phyloP scores from a whole-genome alignment of 2,329 filamentous ascomycete species.

The Catunica adiposa region DNA sequence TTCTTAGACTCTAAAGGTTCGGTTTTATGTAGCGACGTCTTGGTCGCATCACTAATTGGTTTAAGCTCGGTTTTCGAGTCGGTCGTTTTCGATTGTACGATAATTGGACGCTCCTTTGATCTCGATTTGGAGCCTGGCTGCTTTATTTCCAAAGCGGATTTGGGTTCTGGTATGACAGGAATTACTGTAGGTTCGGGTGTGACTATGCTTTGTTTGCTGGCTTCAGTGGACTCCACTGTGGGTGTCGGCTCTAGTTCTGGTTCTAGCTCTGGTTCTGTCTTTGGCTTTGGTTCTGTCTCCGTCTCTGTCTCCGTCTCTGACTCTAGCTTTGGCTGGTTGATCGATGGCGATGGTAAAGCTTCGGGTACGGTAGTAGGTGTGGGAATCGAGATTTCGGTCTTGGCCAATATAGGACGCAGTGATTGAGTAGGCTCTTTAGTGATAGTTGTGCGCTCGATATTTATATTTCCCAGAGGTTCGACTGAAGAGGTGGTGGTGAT shows the following conservation, averaged over 20 bases:
- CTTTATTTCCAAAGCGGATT: not conserved
- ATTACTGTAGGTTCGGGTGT: not conserved
- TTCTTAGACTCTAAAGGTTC: not conserved
- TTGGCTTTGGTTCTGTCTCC: no score
- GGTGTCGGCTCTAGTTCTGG: not conserved
- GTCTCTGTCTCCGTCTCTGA: no score
- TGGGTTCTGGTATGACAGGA: not conserved
- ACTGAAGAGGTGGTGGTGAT: slow-evolving; percentile 21
- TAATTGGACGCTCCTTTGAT: not conserved
- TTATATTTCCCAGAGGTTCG: no score
- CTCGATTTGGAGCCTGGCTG: not conserved
- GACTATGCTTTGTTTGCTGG: no score
- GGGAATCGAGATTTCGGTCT: not conserved
- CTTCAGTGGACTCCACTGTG: no score
- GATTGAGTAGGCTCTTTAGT: not conserved
- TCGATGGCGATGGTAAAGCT: not conserved
- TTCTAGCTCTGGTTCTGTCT: no score
- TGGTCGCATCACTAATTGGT: not conserved
- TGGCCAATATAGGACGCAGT: not conserved
- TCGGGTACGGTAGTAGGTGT: not conserved
- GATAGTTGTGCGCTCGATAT: not conserved
- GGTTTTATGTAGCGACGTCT: not conserved
- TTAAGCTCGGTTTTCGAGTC: not conserved
- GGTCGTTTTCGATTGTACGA: not conserved
- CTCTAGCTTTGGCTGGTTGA: not conserved